Evolutionary conservation across 2,329 filamentous ascomycete species (phyloP), one percentile per base, ranked within the genome.

Genomic region (Diatrype stigma): DNA sequence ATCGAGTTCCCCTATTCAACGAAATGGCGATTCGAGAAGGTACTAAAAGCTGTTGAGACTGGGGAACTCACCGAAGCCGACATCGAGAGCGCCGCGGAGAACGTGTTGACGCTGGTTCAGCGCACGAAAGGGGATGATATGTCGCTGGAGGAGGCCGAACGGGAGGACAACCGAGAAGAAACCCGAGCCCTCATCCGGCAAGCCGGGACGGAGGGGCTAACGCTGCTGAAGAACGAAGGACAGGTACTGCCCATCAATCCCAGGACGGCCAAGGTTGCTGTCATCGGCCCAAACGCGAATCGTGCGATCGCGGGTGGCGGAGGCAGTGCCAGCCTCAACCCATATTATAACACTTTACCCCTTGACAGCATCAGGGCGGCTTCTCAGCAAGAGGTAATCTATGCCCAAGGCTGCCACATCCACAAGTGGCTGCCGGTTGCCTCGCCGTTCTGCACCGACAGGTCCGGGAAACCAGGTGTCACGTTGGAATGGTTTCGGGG

Each of bases 221-320:
- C 82, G 0, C 69, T 87, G 5, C 68, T 87, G 50, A 87, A 87
- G 64, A 87, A 87, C 50, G 77, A 85, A 48, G 72, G 75, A 1
- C 67, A 63, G 2, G 67, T 85, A n/a, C 70, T 87, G 7, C 84
- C 84, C 0, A 77, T 87, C 52, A 73, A 77, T 53, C 66, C 73
- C 6, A 73, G 72, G 23, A 77, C 76, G 16, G 76, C 75, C 51
- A 85, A 77, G 62, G 76, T 87, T 51, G 84, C 84, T 3, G 75
- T 87, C 52, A 86, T 87, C 47, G 84, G 84, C 0, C 84, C 84
- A 1, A 87, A 87, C 54, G 83, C 82, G 19, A 85, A 86, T 63
- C 73, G 82, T 49, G 80, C 84, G 0, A 85, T 87, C 56, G 83
- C 81, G n/a, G 81, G 80, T 16, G 84, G 85, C 46, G 84, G 84